These are phyloP conservation scores for Phaffia rhodozyma DNA, from an alignment of 1,284 basidiomycete genomes.

Conservation along the genomic window DNA sequence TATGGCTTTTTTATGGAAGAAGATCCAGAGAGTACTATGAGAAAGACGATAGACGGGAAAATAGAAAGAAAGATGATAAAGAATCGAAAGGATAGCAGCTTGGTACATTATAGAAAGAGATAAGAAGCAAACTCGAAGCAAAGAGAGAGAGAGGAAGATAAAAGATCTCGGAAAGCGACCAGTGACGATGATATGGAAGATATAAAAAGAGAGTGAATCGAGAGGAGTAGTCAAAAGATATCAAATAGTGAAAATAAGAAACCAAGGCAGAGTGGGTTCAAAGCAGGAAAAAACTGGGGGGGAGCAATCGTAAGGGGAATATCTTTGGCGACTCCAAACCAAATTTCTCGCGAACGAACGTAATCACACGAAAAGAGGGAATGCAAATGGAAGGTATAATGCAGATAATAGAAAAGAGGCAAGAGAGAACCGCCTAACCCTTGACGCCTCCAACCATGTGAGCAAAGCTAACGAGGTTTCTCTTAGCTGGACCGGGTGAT, in stretches of 20 bases:
- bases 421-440: too few species aligned
- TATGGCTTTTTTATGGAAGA: background rate
- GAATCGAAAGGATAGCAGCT: background rate
- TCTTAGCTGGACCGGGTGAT: background rate
- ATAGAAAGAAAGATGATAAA: background rate
- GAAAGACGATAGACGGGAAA: background rate
- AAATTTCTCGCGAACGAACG: background rate
- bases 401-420: too few species aligned
- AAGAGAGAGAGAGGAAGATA: background rate
- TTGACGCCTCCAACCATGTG: too few species aligned
- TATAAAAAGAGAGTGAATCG: background rate
- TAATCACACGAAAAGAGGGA: background rate
- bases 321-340: background rate
- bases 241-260: background rate
- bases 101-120: background rate
- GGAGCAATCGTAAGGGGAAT: background rate
- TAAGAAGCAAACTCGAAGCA: background rate
- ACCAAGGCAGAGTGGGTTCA: background rate
- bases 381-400: background rate
- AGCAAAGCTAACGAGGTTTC: too few species aligned
- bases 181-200: constrained; percentile 1
- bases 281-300: background rate
- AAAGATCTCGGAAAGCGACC: background rate
- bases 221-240: background rate
- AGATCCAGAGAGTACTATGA: background rate